phyloP scores from a whole-genome alignment of 1,284 basidiomycete genomes.

The Cutaneotrichosporon curvatum region DNA sequence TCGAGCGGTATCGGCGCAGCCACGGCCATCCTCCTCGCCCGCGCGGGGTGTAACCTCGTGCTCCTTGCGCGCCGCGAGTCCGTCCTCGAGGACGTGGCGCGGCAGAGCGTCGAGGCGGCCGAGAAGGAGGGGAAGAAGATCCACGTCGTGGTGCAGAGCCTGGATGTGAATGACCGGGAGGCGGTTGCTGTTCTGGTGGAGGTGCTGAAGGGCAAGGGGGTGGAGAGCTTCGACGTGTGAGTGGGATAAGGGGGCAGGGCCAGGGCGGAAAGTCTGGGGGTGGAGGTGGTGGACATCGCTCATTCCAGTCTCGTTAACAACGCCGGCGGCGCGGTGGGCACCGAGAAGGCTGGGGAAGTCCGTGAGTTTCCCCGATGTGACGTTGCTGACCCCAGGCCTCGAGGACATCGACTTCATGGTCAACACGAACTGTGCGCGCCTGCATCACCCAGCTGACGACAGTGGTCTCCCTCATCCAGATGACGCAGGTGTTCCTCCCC shows the following conservation, averaged over 20 bases:
- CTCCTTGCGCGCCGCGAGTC: constrained; percentile 54
- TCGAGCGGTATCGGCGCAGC: constrained; percentile 45
- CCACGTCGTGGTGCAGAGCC: constrained; percentile 5
- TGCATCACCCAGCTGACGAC: neutral
- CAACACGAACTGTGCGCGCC: constrained; percentile 64
- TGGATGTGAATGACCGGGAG: constrained; percentile 19
- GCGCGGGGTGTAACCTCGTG: constrained; percentile 56
- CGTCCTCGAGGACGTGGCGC: constrained; percentile 53
- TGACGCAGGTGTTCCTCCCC: constrained; percentile 33
- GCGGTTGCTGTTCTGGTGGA: constrained; percentile 13
- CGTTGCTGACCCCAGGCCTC: constrained; percentile 2
- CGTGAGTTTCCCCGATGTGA: neutral
- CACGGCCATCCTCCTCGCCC: constrained; percentile 50
- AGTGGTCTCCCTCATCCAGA: constrained; percentile 9
- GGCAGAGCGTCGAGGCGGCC: constrained; percentile 3
- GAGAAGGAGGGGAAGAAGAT: constrained; percentile 3
- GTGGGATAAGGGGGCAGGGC: neutral
- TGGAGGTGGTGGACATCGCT: neutral
- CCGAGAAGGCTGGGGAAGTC: constrained; percentile 23
- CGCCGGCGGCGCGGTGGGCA: constrained; percentile 18
- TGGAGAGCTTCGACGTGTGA: constrained; percentile 15
- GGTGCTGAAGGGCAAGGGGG: constrained; percentile 9
- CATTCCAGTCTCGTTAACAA: constrained; percentile 18
- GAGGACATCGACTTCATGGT: constrained; percentile 58
- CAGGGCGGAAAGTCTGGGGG: neutral